These are phyloP conservation scores for Linderniella brevidens DNA, from an alignment of 257 asterid species.

Conservation along the genomic window DNA sequence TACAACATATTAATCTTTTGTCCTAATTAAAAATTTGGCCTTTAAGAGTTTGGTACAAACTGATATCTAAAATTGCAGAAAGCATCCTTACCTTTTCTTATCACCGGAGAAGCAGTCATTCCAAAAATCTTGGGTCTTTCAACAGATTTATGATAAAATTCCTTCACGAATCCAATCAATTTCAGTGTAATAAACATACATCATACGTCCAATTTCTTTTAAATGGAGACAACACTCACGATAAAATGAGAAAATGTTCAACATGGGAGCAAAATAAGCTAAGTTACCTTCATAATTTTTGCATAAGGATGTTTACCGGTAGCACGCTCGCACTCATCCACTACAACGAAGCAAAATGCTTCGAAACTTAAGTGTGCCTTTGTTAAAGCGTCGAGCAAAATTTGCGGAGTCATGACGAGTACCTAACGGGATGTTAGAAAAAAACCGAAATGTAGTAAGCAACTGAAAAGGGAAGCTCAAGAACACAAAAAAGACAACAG, in stretches of 20 bases:
- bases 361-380: slow-evolving; percentile 40
- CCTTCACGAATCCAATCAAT: slow-evolving; percentile 28
- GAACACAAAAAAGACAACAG: slow-evolving; percentile 6
- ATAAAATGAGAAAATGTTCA: slow-evolving; percentile 1
- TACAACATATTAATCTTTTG: neutral
- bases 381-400: slow-evolving; percentile 54
- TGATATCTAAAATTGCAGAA: neutral
- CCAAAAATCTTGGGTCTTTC: slow-evolving; percentile 62
- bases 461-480: neutral
- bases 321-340: slow-evolving; percentile 80
- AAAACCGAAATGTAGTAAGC: neutral
- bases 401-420: slow-evolving; percentile 89
- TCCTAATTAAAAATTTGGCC: neutral
- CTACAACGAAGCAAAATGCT: slow-evolving; percentile 34
- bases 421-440: slow-evolving; percentile 25
- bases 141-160: slow-evolving; percentile 38
- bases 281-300: slow-evolving; percentile 55
- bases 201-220: neutral
- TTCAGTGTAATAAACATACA: slow-evolving; percentile 4
- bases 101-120: slow-evolving; percentile 52
- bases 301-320: slow-evolving; percentile 81
- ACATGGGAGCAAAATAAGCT: neutral
- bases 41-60: neutral
- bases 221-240: too few relatives aligned
- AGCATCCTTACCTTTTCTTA: slow-evolving; percentile 34